Conservation (phyloP, 2,329 filamentous ascomycete genomes). For the Fusarium veterinarium region DNA sequence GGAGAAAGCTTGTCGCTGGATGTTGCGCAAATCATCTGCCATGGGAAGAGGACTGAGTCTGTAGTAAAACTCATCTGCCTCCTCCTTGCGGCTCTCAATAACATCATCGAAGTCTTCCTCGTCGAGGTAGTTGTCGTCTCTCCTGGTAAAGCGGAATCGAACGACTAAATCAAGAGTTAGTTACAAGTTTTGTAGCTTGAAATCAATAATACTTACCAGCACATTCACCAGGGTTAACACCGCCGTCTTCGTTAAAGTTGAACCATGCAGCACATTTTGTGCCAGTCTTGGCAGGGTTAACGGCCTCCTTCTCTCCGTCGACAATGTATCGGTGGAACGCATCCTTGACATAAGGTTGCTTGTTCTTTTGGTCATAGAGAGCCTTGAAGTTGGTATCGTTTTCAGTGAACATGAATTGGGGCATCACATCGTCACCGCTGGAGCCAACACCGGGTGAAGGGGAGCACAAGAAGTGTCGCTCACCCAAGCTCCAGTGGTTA, state of each 20-base stretch:
- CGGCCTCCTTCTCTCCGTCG: conserved; percentile 79
- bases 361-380: conserved; percentile 83
- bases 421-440: conserved; percentile 84
- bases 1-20: conserved; percentile 92
- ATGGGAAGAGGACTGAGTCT: conserved; percentile 92
- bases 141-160: conserved; percentile 86
- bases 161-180: conserved; percentile 69
- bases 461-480: conserved; percentile 85
- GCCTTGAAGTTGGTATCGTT: conserved; percentile 90
- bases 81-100: conserved; percentile 85
- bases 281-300: conserved; percentile 83
- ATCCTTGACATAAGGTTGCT: conserved; percentile 89
- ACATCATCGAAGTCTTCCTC: conserved; percentile 94
- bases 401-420: conserved; percentile 89
- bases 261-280: conserved; percentile 96
- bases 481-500: conserved; percentile 82
- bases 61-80: conserved; percentile 97
- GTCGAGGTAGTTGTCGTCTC: conserved; percentile 82
- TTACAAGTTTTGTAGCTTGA: conserved; percentile 49
- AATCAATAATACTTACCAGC: conserved; percentile 71
- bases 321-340: conserved; percentile 93
- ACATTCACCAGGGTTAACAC: conserved; percentile 89
- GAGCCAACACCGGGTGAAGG: conserved; percentile 88
- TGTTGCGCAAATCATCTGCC: conserved; percentile 92
- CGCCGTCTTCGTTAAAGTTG: conserved; percentile 88